Base-by-base conservation (phyloP, 495 filamentous ascomycete species). In the Tuber indicum region DNA sequence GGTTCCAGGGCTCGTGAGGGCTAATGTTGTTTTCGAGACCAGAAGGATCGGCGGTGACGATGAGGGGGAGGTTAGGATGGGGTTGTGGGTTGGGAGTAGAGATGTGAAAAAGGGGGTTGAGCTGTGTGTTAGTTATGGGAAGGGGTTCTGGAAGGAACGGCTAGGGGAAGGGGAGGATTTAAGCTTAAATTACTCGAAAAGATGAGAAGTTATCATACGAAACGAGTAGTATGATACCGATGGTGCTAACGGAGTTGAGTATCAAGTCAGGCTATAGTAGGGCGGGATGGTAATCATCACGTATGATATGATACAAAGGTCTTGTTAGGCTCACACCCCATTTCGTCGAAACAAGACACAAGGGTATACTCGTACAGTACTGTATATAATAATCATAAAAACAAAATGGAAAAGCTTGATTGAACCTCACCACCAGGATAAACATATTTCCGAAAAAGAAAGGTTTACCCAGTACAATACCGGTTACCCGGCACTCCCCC, bases 101-200 rank as follows among this genome's bases (percentile, higher is more conserved):
- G 86, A 84, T 70, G 86, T 91, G 42, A 85, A 72, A 72, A 91
- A 88, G 79, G 89, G 89, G 1, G 86, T 88, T 77, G 90, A 91
- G 84, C 85, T 92, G 69, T 83, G 90, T 71, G 89, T 92, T 19
- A 91, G 87, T 84, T 92, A 91, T 83, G 90, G 89, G 16, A 91
- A 91, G 79, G 90, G 89, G 0, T 91, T 91, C 80, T 91, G 89
- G 90, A 86, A 87, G 70, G 86, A 83, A 52, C 79, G 82, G 45
- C 47, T 46, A 12, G 81, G 74, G 46, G 72, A 74, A 72, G 41
- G 52, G 46, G 75, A 66, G 26, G 21, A 42, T 26, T 74, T 62
- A 66, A 66, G 58, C 58, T 36, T 66, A 66, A 66, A 36, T 66
- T 66, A 41, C 39, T 41, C 4, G 39, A 41, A 5, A 3, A 36